phyloP scores from a whole-genome alignment of 2,329 filamentous ascomycete genomes.

The Aureobasidium pullulans region DNA sequence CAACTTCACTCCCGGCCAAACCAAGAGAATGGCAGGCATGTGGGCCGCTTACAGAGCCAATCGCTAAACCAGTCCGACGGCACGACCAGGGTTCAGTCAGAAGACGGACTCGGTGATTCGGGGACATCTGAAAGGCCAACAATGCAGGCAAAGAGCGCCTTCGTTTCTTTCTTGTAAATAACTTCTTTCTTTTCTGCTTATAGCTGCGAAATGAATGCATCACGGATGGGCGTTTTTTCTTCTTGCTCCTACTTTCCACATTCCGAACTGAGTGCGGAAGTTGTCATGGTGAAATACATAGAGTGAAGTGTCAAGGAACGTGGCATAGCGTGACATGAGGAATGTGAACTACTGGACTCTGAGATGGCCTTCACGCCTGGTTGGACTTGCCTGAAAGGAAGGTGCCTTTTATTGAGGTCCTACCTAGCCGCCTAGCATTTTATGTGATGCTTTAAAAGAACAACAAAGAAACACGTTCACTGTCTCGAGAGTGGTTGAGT shows the following conservation, averaged over 20 bases:
- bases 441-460: too few species aligned
- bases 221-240: background rate
- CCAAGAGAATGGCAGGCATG: conserved; percentile 44
- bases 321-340: background rate
- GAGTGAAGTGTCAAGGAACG: background rate
- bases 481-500: background rate
- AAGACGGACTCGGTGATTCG: background rate
- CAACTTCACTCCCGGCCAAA: conserved; percentile 44
- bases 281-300: background rate
- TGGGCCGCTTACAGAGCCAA: conserved; percentile 39
- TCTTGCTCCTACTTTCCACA: background rate
- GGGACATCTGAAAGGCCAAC: background rate
- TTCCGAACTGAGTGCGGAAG: background rate
- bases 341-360: background rate
- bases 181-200: background rate
- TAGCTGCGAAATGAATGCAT: conserved; percentile 7
- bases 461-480: background rate
- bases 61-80: conserved; percentile 17
- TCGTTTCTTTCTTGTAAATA: background rate
- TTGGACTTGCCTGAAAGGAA: too few species aligned
- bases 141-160: background rate
- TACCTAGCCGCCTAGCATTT: too few species aligned
- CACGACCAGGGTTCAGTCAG: too few species aligned
- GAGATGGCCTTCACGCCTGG: too few species aligned
- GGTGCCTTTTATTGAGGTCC: too few species aligned